Evolutionary conservation across 345 rosid species (phyloP), one percentile per base, ranked within the genome.

Genomic region (Boechera divaricarpa): DNA sequence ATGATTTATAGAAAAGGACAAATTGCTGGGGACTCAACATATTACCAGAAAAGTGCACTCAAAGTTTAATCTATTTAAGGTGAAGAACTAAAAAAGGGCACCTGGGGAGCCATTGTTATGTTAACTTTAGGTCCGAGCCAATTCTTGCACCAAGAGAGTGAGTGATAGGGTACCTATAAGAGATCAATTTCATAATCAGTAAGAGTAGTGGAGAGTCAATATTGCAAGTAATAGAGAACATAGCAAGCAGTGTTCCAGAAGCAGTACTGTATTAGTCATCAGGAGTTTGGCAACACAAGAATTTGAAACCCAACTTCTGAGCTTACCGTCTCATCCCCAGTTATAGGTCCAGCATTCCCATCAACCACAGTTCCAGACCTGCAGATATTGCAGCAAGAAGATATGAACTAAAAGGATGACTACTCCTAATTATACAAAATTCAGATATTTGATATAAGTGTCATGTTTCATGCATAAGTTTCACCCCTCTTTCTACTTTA

Each of bases 31-130:
- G 42, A 74, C 41, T 67, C 67, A 42, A 54, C 59, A 47, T 38
- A 63, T 38, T 15, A 58, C 56, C 62, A 48, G 36, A 76, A 68
- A 29, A 18, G 36, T 68, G 28, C 70, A 51, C 36, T 21, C 6
- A 33, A 10, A 15, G 29, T 44, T 35, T 33, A 15, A 56, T 54
- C 5, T 56, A 12, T 60, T 49, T 42, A 29, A 45, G 15, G 61
- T 56, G 16, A 42, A n/a, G 36, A 36, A 48, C 18, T 45, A 31
- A 12, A 18, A 24, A 63, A 56, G 64, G 48, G 63, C 84, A 92
- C 99, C 98, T 95, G 99, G 16, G 99, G 99, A 70, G 97, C 87
- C 81, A 91, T 91, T 60, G 97, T 95, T 83, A 92, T 82, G 80
- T 95, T 95, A 48, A 92, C 98, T 79, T 77, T 85, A 56, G 89